phyloP scores from a whole-genome alignment of 768 basidiomycete genomes.

The Polyporus arcularius region DNA sequence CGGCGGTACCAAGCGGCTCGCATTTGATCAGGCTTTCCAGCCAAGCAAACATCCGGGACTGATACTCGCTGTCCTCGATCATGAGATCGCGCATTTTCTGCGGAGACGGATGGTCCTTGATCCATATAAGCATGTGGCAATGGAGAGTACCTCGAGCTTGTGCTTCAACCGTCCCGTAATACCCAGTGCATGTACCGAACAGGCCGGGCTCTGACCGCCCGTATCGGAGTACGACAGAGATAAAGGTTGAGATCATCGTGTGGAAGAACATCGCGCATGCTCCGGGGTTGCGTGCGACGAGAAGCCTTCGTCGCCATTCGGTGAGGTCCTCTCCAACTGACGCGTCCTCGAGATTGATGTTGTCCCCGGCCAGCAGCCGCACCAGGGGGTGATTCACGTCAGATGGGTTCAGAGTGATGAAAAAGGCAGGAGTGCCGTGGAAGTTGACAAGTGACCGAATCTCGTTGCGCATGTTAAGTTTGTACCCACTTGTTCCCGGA shows the following conservation, averaged over 20 bases:
- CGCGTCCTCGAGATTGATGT: not conserved
- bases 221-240: not conserved
- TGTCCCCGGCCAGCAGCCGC: not conserved
- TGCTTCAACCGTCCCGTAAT: conserved; percentile 29
- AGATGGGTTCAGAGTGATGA: not conserved
- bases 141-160: conserved; percentile 34
- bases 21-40: not conserved
- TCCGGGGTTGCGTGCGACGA: not conserved
- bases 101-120: conserved; percentile 27
- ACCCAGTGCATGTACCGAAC: conserved; percentile 17
- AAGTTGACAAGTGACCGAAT: not conserved
- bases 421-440: not conserved
- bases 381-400: conserved; percentile 2
- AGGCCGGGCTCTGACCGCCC: conserved; percentile 4
- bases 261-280: conserved; percentile 2
- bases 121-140: conserved; percentile 35
- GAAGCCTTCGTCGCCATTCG: not conserved
- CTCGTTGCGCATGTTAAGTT: not conserved
- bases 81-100: conserved; percentile 18
- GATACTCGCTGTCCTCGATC: not conserved
- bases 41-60: not conserved
- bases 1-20: not conserved
- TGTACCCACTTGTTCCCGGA: not conserved
- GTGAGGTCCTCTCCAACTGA: not conserved
- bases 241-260: conserved; percentile 1